phyloP scores from a whole-genome alignment of 192 early-diverging fungal species.

The Backusella parvicylindrica region DNA sequence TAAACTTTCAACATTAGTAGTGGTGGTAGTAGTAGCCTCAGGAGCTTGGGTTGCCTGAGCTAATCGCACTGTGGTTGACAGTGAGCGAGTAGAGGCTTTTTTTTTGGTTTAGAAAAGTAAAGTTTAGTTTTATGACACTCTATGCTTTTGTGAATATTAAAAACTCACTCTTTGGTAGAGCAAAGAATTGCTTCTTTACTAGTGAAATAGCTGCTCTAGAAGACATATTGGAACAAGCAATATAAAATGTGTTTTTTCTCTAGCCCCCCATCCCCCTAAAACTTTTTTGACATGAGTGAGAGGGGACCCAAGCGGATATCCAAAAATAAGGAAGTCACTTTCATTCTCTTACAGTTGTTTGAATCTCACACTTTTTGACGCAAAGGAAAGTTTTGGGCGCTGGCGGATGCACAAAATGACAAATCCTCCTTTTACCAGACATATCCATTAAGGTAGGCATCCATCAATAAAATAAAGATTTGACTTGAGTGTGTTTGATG shows the following conservation, averaged over 20 bases:
- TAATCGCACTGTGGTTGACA: not conserved
- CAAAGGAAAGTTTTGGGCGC: too few species aligned
- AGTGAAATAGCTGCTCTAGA: not conserved
- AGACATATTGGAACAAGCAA: not conserved
- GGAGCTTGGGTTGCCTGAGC: not conserved
- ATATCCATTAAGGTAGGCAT: constrained; percentile 5
- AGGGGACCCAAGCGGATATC: not conserved
- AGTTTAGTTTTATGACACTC: not conserved
- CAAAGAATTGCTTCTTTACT: not conserved
- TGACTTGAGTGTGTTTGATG: not conserved
- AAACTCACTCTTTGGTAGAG: not conserved
- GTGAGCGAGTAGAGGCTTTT: not conserved
- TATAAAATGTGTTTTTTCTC: not conserved
- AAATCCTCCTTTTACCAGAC: constrained; percentile 14
- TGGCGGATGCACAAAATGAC: not conserved
- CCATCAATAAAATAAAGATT: not conserved
- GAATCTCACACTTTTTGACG: not conserved
- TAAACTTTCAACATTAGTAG: not conserved
- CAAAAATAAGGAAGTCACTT: not conserved
- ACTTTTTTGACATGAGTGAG: not conserved
- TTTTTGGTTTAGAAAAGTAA: not conserved
- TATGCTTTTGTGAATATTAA: not conserved
- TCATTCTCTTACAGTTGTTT: not conserved
- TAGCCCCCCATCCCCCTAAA: not conserved
- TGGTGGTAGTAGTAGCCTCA: not conserved